phyloP scores from a whole-genome alignment of 495 filamentous ascomycete genomes.

The Penicillium pancosmium region DNA sequence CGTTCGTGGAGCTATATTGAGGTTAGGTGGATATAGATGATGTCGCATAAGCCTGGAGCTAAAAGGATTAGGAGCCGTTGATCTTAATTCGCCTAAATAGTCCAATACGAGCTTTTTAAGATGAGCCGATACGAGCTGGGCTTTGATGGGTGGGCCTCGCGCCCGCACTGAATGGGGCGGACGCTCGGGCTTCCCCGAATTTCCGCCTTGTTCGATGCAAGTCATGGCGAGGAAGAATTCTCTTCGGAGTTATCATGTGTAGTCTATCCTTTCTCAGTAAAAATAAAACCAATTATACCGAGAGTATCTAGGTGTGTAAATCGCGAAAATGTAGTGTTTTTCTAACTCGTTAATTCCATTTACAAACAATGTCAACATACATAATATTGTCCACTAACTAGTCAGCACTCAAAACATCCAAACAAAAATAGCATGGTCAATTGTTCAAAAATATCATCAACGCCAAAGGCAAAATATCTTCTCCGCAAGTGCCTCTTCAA shows the following conservation, averaged over 20 bases:
- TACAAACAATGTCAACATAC: too few relatives aligned
- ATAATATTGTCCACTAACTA: too few relatives aligned
- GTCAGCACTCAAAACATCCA: too few relatives aligned
- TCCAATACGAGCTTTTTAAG: not conserved
- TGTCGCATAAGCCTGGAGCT: too few relatives aligned
- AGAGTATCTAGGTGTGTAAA: too few relatives aligned
- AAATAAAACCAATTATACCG: too few relatives aligned
- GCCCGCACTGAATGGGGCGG: not conserved
- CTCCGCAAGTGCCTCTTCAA: not conserved
- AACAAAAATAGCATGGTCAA: too few relatives aligned
- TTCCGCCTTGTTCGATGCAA: not conserved
- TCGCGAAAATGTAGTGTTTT: too few relatives aligned
- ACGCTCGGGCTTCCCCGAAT: slow-evolving; percentile 2
- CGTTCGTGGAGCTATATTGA: too few relatives aligned
- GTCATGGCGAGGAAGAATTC: not conserved
- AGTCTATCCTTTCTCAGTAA: too few relatives aligned
- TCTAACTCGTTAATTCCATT: too few relatives aligned
- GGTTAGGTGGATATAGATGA: too few relatives aligned
- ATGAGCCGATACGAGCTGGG: not conserved
- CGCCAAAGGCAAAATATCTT: not conserved
- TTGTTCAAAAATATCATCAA: not conserved
- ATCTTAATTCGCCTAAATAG: slow-evolving; percentile 3
- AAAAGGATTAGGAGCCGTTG: not conserved
- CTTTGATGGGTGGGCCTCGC: slow-evolving; percentile 3
- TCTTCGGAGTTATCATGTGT: not conserved